Percentiles rank a stretch among this genome's conserved stretches.
These are phyloP conservation scores for Scedosporium dehoogii DNA, from an alignment of 2,329 filamentous ascomycete species.

Conservation along the genomic window DNA sequence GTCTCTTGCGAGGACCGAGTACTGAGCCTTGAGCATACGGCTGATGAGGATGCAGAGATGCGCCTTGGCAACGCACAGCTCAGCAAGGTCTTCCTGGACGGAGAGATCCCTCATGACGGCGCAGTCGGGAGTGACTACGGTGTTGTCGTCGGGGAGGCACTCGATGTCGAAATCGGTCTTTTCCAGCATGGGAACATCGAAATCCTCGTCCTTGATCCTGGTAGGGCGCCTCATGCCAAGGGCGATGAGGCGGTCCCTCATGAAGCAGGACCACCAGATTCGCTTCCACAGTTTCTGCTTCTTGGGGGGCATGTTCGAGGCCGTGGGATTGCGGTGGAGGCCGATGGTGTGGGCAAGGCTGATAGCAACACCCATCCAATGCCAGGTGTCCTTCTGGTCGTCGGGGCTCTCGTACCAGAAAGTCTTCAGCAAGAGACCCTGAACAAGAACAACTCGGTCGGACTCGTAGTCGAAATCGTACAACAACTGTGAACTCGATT, in stretches of 20 bases:
- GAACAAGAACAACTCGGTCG: slow-evolving; percentile 80
- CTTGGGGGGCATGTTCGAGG: slow-evolving; percentile 61
- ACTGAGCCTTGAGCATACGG: slow-evolving; percentile 81
- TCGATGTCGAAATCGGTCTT: slow-evolving; percentile 77
- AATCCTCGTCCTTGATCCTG: slow-evolving; percentile 86
- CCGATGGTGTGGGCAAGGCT: slow-evolving; percentile 91
- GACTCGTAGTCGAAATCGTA: slow-evolving; percentile 95
- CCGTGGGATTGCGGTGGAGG: slow-evolving; percentile 72
- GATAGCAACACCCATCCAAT: slow-evolving; percentile 96
- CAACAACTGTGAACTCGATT: slow-evolving; percentile 47
- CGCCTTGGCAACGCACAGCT: slow-evolving; percentile 86
- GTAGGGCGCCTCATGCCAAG: slow-evolving; percentile 90
- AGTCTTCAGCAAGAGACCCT: slow-evolving; percentile 83
- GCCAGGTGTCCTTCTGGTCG: slow-evolving; percentile 96
- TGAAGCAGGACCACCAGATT: slow-evolving; percentile 97
- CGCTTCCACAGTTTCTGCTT: slow-evolving; percentile 84
- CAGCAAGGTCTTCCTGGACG: slow-evolving; percentile 69
- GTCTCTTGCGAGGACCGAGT: slow-evolving; percentile 80
- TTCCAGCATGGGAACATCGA: slow-evolving; percentile 83
- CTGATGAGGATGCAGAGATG: slow-evolving; percentile 84
- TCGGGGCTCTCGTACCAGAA: slow-evolving; percentile 98
- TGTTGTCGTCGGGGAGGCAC: slow-evolving; percentile 55
- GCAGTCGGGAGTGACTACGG: slow-evolving; percentile 60
- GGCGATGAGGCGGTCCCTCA: slow-evolving; percentile 85
- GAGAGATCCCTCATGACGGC: slow-evolving; percentile 58